These are phyloP conservation scores for Tricholomella constricta DNA, from an alignment of 768 basidiomycete species.

Conservation along the genomic window DNA sequence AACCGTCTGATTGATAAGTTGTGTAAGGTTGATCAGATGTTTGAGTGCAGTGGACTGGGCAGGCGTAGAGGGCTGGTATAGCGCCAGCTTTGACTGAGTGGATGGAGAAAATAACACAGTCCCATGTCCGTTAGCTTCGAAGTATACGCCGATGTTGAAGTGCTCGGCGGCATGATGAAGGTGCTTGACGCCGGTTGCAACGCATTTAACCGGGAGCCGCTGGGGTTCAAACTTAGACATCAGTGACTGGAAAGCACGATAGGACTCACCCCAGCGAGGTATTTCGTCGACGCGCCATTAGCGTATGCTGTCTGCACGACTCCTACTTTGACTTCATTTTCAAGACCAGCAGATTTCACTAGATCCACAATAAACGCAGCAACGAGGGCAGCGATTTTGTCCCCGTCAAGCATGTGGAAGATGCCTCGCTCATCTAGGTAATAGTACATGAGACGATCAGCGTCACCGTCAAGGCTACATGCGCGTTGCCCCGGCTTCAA, in stretches of 20 bases:
- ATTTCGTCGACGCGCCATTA: slow-evolving; percentile 95
- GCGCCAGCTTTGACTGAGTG: slow-evolving; percentile 61
- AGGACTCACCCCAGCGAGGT: slow-evolving; percentile 70
- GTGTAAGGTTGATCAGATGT: slow-evolving; percentile 74
- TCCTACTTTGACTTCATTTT: slow-evolving; percentile 78
- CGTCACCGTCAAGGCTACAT: slow-evolving; percentile 96
- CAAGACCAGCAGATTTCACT: slow-evolving; percentile 82
- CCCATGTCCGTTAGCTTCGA: slow-evolving; percentile 98
- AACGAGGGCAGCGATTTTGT: slow-evolving; percentile 95
- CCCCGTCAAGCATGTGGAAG: slow-evolving; percentile 95
- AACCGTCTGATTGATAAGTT: slow-evolving; percentile 96
- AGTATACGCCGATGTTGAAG: slow-evolving; percentile 97
- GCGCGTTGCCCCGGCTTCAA: slow-evolving; percentile 76
- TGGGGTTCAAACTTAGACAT: slow-evolving; percentile 30
- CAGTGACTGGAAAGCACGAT: neutral
- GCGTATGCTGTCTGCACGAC: slow-evolving; percentile 99
- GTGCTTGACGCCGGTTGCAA: slow-evolving; percentile 96
- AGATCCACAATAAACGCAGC: slow-evolving; percentile 92
- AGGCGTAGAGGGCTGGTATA: slow-evolving; percentile 74
- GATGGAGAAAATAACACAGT: slow-evolving; percentile 90
- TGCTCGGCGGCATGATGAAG: slow-evolving; percentile 96
- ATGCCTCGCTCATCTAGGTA: slow-evolving; percentile 76
- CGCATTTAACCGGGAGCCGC: slow-evolving; percentile 94
- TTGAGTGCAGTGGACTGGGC: slow-evolving; percentile 80
- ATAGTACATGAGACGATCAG: slow-evolving; percentile 95